A percentile compares a stretch with the other conserved stretches of the same genome.
These are phyloP conservation scores for Ricinus communis DNA, from an alignment of 345 rosid species.

Conservation along the genomic window DNA sequence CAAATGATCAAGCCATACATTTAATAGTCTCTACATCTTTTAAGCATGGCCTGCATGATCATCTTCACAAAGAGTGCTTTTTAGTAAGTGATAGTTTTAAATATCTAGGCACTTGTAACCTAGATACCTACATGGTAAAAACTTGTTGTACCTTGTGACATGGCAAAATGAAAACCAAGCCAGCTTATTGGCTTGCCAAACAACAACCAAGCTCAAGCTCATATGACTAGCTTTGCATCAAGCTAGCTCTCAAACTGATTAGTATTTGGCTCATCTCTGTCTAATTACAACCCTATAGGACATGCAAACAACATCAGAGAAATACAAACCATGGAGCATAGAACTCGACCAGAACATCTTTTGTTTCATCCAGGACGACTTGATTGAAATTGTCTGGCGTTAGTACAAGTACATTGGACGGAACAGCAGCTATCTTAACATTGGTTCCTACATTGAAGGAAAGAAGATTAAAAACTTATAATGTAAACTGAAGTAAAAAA, in stretches of 20 bases:
- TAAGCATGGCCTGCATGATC: background rate
- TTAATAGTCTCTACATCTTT: background rate
- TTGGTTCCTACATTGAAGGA: conserved; percentile 62
- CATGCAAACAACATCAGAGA: background rate
- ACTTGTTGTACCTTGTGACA: background rate
- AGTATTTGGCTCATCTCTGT: background rate
- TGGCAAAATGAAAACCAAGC: background rate
- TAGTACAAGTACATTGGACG: conserved; percentile 73
- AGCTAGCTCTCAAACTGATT: background rate
- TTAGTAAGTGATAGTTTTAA: too few relatives aligned
- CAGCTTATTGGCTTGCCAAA: background rate
- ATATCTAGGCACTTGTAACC: too few relatives aligned
- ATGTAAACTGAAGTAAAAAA: background rate
- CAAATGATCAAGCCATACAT: background rate
- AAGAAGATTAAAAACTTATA: background rate
- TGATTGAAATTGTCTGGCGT: conserved; percentile 70
- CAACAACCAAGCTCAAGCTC: conserved; percentile 3
- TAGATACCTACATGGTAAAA: background rate
- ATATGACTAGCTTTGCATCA: background rate
- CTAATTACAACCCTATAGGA: background rate
- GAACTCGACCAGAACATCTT: conserved; percentile 96
- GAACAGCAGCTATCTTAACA: conserved; percentile 75
- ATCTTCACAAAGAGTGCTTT: too few relatives aligned
- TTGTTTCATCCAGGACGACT: conserved; percentile 77
- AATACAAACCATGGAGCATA: conserved; percentile 90